Evolutionary conservation across 495 filamentous ascomycete species (phyloP).

Genomic region (Xylaria curta): DNA sequence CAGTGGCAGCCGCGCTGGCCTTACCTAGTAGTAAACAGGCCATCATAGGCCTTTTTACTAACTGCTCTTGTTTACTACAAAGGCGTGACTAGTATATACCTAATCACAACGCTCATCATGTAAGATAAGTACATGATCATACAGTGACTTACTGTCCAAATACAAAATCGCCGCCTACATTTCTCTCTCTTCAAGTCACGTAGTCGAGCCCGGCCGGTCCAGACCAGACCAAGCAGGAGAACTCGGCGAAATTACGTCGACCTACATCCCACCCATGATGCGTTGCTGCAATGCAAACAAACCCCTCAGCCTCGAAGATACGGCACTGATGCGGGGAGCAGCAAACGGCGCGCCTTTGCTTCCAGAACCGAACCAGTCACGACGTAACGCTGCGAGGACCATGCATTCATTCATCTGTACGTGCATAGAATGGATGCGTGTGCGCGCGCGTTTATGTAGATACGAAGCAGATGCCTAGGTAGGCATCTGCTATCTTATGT

Average conservation of each 20-base stretch:
- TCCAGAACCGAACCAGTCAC: slow-evolving; percentile 4
- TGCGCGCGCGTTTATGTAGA: neutral
- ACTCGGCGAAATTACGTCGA: neutral
- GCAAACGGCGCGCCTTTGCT: neutral
- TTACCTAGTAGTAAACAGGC: neutral
- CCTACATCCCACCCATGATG: neutral
- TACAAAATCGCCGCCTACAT: neutral
- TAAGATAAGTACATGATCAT: neutral
- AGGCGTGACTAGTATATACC: neutral
- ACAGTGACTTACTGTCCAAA: neutral
- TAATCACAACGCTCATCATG: neutral
- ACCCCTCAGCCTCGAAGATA: neutral
- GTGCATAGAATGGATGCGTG: neutral
- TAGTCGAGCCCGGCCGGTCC: neutral
- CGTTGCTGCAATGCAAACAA: neutral
- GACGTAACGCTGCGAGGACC: neutral
- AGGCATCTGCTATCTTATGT: slow-evolving; percentile 6
- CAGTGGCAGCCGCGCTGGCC: no score
- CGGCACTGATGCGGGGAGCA: neutral
- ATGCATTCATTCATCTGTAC: neutral
- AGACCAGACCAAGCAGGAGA: neutral
- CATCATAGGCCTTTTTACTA: neutral
- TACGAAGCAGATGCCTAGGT: neutral
- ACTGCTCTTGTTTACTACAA: neutral
- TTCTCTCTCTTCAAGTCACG: neutral